Base-by-base conservation (phyloP, 2,329 filamentous ascomycete genomes). In the Clarireedia homoeocarpa region DNA sequence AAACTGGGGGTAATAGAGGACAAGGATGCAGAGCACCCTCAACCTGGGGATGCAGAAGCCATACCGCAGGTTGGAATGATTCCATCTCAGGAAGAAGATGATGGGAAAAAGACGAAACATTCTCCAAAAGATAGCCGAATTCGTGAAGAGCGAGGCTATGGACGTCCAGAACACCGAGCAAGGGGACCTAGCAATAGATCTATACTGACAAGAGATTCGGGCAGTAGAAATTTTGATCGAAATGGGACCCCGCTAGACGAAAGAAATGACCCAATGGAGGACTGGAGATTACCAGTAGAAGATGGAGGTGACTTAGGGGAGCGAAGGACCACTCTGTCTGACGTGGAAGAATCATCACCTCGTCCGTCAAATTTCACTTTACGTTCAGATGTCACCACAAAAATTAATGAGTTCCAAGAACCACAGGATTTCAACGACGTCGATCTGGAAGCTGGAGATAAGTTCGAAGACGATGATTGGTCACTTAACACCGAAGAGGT, bases 51-150 rank as follows among this genome's bases (percentile, higher is more conserved):
- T 38, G 34, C 58, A 3, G 56, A 59, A 26, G 50, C 24, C 0
- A 56, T 62, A 17, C 55, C 61, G 3, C 52, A 61, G 24, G 15
- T 62, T 34, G 58, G 57, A 1, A 61, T 61, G 58, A 62, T 61
- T 52, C 49, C 36, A 3, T 56, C 51, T n/a, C 56, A 62, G 27
- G 58, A 42, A 39, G 39, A 51, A 36, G 47, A 50, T 6, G 48
- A 39, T 6, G 15, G 53, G 9, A 55, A 60, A 48, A 42, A 6
- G 15, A 12, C 40, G 9, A 12, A 56, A 30, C 49, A 60, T 27
- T 60, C 62, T 47, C 59, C 56, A 34, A 56, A 48, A 12, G 17
- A n/a, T 44, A 36, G 45, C 5, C 49, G 27, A 15, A 55, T 34
- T 44, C 26, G 24, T 14, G 53, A 39, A 14, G 24, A 55, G 24